phyloP scores from a whole-genome alignment of 352 stramenopile species.

The Blastocystis sp. region DNA sequence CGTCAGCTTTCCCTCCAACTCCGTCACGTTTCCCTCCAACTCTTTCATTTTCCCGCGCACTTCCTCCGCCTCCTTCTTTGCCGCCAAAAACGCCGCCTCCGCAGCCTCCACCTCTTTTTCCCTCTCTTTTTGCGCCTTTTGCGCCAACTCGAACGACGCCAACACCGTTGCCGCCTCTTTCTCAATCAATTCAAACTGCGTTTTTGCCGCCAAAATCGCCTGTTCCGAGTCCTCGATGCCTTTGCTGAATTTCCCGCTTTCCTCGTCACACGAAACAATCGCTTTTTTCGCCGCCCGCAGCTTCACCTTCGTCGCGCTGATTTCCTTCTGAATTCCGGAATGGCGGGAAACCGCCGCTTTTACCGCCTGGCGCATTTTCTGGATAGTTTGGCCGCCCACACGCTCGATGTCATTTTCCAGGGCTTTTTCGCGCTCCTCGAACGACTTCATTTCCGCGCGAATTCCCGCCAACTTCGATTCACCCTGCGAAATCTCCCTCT shows the following conservation, averaged over 20 bases:
- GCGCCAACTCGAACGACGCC: slow-evolving; percentile 77
- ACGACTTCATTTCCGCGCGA: slow-evolving; percentile 24
- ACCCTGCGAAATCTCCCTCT: not conserved
- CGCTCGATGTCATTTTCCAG: slow-evolving; percentile 28
- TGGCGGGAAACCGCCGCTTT: not conserved
- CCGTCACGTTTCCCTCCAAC: slow-evolving; percentile 74
- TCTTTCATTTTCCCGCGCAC: slow-evolving; percentile 69
- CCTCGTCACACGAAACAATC: slow-evolving; percentile 72
- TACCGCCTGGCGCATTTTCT: not conserved
- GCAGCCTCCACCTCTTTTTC: slow-evolving; percentile 67
- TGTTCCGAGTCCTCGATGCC: slow-evolving; percentile 69
- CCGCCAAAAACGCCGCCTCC: slow-evolving; percentile 63
- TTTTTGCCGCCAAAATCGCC: slow-evolving; percentile 72
- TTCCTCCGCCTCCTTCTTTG: slow-evolving; percentile 35
- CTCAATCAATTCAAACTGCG: slow-evolving; percentile 79
- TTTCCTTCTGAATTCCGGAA: not conserved
- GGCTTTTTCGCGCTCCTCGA: slow-evolving; percentile 46
- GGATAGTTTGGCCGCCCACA: slow-evolving; percentile 9
- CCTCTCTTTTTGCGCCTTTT: slow-evolving; percentile 76
- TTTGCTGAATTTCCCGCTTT: slow-evolving; percentile 72
- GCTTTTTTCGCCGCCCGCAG: slow-evolving; percentile 57
- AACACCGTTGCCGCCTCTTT: slow-evolving; percentile 77
- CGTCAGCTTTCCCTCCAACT: slow-evolving; percentile 66
- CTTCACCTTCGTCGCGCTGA: slow-evolving; percentile 11
- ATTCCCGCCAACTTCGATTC: not conserved